Percentiles rank a stretch among this genome's conserved stretches.
Evolutionary conservation across 2,329 filamentous ascomycete species (phyloP).

Genomic region (Lojkania enalia): DNA sequence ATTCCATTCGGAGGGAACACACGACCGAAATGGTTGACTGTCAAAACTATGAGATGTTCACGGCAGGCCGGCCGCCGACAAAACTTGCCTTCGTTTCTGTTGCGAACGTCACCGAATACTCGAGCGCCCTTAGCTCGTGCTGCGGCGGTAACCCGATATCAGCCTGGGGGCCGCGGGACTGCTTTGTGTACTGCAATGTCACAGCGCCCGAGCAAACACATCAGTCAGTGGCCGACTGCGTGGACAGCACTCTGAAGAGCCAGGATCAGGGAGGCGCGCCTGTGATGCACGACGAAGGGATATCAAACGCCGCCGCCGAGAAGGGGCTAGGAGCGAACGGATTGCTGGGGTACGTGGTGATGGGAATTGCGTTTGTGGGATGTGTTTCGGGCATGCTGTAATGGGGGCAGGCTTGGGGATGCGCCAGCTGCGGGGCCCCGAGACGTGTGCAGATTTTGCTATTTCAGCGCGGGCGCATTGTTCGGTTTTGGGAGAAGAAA

Average conservation of each 20-base stretch:
- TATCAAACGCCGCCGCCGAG: background rate
- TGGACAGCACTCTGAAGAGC: background rate
- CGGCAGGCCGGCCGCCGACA: background rate
- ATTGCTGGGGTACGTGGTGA: background rate
- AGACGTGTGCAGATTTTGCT: too few species aligned
- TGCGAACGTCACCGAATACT: background rate
- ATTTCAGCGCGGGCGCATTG: background rate
- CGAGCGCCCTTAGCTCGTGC: background rate
- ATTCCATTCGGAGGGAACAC: too few species aligned
- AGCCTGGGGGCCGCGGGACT: background rate
- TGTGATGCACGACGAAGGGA: background rate
- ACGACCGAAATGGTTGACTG: too few species aligned
- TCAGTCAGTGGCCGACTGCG: background rate
- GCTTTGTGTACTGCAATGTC: background rate
- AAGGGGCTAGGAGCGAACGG: background rate
- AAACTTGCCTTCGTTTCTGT: background rate
- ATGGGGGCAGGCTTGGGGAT: background rate
- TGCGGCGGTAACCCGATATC: background rate
- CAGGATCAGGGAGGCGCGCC: background rate
- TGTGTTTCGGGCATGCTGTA: background rate
- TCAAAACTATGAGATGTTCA: too few species aligned
- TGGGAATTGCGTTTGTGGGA: background rate
- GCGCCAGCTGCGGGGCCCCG: too few species aligned
- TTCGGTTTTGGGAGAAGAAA: too few species aligned
- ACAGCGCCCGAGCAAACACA: background rate